phyloP scores from a whole-genome alignment of 106 monocot genomes.

The Posidonia australis region DNA sequence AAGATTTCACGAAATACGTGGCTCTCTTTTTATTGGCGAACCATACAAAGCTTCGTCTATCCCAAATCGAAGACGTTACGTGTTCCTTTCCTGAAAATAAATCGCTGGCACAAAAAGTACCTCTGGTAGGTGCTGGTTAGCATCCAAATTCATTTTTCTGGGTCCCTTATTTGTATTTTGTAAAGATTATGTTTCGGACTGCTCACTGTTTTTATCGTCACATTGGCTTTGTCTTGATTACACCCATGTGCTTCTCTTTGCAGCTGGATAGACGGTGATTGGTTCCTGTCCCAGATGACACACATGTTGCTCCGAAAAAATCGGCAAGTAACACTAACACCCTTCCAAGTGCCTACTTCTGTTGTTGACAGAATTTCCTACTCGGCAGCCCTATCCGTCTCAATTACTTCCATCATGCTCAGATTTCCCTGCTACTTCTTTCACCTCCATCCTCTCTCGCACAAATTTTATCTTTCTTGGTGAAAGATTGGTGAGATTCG shows the following conservation, averaged over 20 bases:
- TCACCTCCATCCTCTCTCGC: neutral
- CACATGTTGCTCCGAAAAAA: neutral
- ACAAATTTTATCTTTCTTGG: no score
- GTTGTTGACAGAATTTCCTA: constrained; percentile 1
- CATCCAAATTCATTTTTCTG: neutral
- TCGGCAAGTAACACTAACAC: neutral
- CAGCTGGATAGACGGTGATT: neutral
- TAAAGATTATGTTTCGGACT: neutral
- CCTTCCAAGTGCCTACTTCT: neutral
- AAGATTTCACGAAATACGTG: no score
- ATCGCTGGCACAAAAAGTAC: neutral
- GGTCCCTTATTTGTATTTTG: constrained; percentile 1
- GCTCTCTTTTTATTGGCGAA: no score
- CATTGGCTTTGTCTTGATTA: neutral
- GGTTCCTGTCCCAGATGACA: neutral
- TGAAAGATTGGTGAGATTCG: neutral
- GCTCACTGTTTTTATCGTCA: neutral
- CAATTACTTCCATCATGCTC: neutral
- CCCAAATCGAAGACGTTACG: neutral
- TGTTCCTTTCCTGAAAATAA: neutral
- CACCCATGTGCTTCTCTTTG: neutral
- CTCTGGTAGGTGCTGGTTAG: neutral
- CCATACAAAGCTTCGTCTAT: neutral
- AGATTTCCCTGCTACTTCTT: neutral
- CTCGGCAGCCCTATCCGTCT: neutral